Base-by-base conservation (phyloP, 495 filamentous ascomycete species). In the Penicillium egyptiacum region DNA sequence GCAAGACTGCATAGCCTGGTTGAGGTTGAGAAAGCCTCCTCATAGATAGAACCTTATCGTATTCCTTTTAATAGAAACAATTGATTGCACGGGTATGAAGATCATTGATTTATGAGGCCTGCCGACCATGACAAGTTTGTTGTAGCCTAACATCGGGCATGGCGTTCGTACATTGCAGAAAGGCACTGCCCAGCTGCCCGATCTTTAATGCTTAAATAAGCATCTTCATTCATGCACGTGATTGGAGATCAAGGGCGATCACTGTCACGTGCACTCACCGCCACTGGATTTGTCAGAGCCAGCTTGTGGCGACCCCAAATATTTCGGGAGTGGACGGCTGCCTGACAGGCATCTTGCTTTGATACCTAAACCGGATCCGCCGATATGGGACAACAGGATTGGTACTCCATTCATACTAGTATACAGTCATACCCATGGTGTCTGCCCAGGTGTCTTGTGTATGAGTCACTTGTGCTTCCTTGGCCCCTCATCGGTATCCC, bases 71-170 rank as follows among this genome's bases (percentile, higher is more conserved):
- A 55, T 47, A 55, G 53, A 39, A 47, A 1, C 42, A 14, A 26
- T 28, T 4, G 14, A 17, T 20, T 39, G 20, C 20, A 22, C 19
- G 8, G 17, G 20, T 9, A 20, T 40, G 41, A 5, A 39, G 23
- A 25, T 25, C 23, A 26, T 26, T 23, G 20, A 25, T 1, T 42
- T 28, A 12, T 20, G 31, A 48, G 14, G 9, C 10, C 12, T 19
- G 35, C 26, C 16, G 33, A 23, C n/a, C 14, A 22, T 25, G 10
- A 8, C 17, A 8, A 23, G 17, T 39, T 47, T 40, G 12, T 55
- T 55, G 53, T 19, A 55, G 53, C 53, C 53, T 55, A 55, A 55
- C 22, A 37, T 47, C 53, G 53, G 53, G 42, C 43, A 37, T 47
- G 16, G 53, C 42, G 53, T 47, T 30, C 14, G n/a, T 39, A 47